Base-by-base conservation (phyloP, 1,284 basidiomycete species). In the Leccinum griseonigrum region DNA sequence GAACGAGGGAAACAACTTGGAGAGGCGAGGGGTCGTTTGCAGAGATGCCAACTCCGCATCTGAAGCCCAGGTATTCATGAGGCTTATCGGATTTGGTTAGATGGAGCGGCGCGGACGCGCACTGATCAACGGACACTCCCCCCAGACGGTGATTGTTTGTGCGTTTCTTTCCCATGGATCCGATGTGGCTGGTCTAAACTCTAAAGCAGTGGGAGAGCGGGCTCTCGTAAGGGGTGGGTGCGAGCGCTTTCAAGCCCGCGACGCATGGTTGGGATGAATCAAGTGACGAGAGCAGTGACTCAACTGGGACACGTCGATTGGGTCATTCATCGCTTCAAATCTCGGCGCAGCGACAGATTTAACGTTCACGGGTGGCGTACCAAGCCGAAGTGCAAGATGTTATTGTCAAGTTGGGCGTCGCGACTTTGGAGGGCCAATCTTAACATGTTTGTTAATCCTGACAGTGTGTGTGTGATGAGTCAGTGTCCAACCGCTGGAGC, bases 41-140 rank as follows among this genome's bases (percentile, higher is more conserved):
- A 32, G n/a, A 43, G n/a, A 57, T 57, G 38, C 22, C 59, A 70
- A 51, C n/a, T 56, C 53, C 52, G 56, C 59, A 52, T 40, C 38
- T 32, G 31, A 22, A 59, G 31, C 16, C n/a, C 18, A 48, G 43
- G n/a, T 40, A 58, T 48, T 32, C 50, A 31, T 26, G 56, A 60
- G 43, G 67, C 22, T 48, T 54, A 36, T 62, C 61, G 1, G 2
- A 69, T 73, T 60, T 71, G 60, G 69, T 60, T 67, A 73, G 51
- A 71, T 72, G 11, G 60, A 60, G 57, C 5, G 48, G 56, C 29
- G 54, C 28, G 53, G 43, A 38, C n/a, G 43, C 26, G 34, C 40
- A 48, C 38, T 36, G 34, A 32, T 60, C 57, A 40, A 34, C 52
- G 31, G 46, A 48, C 43, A 22, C 18, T 2, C 43, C 18, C 51